Percentiles rank a stretch among this genome's conserved stretches.
Evolutionary conservation across 2,329 filamentous ascomycete species (phyloP).

Genomic region (Amauroascus niger): DNA sequence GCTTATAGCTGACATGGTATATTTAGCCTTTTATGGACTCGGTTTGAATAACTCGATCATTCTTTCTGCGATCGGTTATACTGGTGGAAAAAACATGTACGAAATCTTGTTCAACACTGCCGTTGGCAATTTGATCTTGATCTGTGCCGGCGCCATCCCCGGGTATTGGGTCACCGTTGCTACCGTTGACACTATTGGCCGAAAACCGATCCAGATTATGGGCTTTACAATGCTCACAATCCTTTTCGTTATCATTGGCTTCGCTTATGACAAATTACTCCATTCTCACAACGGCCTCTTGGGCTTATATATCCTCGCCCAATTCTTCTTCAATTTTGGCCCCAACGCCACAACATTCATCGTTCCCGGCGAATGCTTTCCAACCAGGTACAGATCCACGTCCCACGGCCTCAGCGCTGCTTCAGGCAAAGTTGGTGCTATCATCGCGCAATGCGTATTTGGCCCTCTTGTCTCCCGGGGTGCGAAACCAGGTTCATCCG

Average conservation of each 20-base stretch:
- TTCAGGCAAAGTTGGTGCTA: constrained; percentile 58
- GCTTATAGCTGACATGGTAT: constrained; percentile 23
- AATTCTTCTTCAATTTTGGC: constrained; percentile 48
- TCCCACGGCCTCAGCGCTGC: constrained; percentile 59
- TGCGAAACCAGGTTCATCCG: constrained; percentile 41
- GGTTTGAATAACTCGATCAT: constrained; percentile 69
- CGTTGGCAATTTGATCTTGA: constrained; percentile 67
- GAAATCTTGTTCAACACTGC: constrained; percentile 63
- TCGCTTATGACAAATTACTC: constrained; percentile 38
- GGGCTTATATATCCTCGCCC: constrained; percentile 53
- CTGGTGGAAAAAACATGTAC: constrained; percentile 54
- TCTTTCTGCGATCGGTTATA: constrained; percentile 61
- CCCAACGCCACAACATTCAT: constrained; percentile 56
- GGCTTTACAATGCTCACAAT: constrained; percentile 54
- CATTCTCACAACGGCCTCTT: constrained; percentile 42
- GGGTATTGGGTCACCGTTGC: constrained; percentile 75
- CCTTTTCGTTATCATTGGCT: constrained; percentile 54
- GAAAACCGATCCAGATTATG: constrained; percentile 63
- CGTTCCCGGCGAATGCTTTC: constrained; percentile 56
- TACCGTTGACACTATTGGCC: constrained; percentile 62
- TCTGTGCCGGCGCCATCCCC: constrained; percentile 67
- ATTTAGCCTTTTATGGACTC: constrained; percentile 52
- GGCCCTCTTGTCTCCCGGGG: constrained; percentile 53
- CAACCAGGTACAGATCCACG: constrained; percentile 53
- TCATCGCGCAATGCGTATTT: constrained; percentile 57